Conservation (phyloP, 164 flowering plant genomes). For the Echeveria elegans region DNA sequence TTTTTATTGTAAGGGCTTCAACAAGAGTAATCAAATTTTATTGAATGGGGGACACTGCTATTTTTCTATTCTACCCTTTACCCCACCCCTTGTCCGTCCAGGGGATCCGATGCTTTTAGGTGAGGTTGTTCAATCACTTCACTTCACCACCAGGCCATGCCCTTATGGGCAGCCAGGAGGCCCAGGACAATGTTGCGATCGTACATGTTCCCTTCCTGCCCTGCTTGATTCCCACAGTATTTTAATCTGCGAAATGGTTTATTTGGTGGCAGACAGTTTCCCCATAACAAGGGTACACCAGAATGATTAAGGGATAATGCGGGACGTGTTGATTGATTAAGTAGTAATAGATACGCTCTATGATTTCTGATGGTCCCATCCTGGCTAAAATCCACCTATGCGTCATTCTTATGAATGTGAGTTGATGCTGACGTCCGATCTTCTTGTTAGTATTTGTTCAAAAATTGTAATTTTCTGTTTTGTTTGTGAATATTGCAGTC, state of each 20-base stretch:
- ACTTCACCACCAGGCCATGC: not conserved
- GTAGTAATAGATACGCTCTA: not conserved
- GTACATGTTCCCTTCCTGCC: not conserved
- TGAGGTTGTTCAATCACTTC: not conserved
- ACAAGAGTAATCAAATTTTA: not conserved
- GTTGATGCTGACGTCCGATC: not conserved
- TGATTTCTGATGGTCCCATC: not conserved
- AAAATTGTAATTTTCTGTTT: not conserved
- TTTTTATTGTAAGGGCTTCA: not conserved
- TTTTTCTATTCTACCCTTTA: not conserved
- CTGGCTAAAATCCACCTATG: not conserved
- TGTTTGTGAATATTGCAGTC: not conserved
- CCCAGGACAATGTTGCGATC: not conserved
- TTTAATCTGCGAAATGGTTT: constrained; percentile 4
- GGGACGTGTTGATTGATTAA: not conserved
- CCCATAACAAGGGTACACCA: not conserved
- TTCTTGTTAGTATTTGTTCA: not conserved
- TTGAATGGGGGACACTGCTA: not conserved
- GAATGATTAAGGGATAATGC: not conserved
- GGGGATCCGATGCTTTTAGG: not conserved
- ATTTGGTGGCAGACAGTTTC: constrained; percentile 11
- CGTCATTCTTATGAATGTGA: constrained; percentile 3
- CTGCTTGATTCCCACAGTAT: constrained; percentile 10
- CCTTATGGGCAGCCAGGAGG: not conserved
- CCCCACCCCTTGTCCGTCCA: not conserved